Evolutionary conservation across 768 basidiomycete species (phyloP).

Genomic region (Collybia mongolica): DNA sequence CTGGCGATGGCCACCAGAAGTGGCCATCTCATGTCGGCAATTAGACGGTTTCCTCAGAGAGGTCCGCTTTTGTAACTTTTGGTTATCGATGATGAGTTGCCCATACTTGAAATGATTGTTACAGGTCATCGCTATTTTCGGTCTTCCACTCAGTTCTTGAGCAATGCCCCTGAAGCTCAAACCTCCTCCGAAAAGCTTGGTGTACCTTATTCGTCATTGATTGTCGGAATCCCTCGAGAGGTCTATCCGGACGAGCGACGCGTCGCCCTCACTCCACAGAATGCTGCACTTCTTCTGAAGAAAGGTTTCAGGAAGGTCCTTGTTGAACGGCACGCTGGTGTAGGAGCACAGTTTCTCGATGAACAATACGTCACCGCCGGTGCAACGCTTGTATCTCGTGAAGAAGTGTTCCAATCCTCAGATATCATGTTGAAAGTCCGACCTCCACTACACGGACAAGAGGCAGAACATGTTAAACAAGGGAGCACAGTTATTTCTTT

Average conservation of each 20-base stretch:
- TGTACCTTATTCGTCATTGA: conserved; percentile 67
- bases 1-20: conserved; percentile 23
- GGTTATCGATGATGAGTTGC: conserved; percentile 1
- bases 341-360: conserved; percentile 75
- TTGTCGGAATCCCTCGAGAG: conserved; percentile 77
- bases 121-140: conserved; percentile 33
- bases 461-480: conserved; percentile 60
- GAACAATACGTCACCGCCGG: conserved; percentile 79
- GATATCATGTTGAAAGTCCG: conserved; percentile 89
- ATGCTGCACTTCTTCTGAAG: conserved; percentile 71
- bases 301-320: conserved; percentile 78
- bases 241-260: conserved; percentile 76
- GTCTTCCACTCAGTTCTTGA: conserved; percentile 21
- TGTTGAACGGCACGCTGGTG: conserved; percentile 71
- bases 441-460: conserved; percentile 65
- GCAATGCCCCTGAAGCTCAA: conserved; percentile 18
- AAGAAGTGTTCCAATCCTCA: conserved; percentile 63
- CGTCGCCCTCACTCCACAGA: conserved; percentile 80
- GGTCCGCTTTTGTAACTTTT: conserved; percentile 12
- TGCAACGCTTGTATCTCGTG: conserved; percentile 70
- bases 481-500: conserved; percentile 84
- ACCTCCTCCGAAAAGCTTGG: conserved; percentile 29
- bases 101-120: not conserved
- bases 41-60: conserved; percentile 6
- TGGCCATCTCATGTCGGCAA: conserved; percentile 13